Evolutionary conservation across 2,329 filamentous ascomycete genomes (phyloP), one percentile per base, ranked within the genome.

Genomic region (Penicillium sp.): DNA sequence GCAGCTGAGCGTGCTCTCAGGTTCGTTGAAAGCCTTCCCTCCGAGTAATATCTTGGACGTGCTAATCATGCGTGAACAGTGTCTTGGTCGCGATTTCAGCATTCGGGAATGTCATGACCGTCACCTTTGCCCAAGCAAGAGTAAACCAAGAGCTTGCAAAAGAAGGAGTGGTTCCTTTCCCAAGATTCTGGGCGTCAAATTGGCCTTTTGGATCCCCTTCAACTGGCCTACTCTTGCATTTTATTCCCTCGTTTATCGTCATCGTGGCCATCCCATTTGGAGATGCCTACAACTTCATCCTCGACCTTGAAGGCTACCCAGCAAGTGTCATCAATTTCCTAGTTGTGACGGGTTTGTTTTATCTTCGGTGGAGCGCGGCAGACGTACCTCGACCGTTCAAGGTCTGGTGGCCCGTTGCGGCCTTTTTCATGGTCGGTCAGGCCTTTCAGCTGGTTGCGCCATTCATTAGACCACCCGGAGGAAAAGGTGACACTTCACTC

Each of bases 71-170:
- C 10, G 13, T 11, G 4, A 69, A 84, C 13, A 81, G 75, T 20
- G 82, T 84, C 44, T 84, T 86, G 51, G 81, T 86, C 18, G 82
- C 82, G 0, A 71, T 86, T 0, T 85, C 82, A 0, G 82, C 82
- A 3, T 81, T 84, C 53, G 83, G 82, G 23, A 86, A 85, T 55
- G 79, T 86, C 11, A 71, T 86, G 38, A 78, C 75, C 46, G 81
- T 85, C 51, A 85, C 85, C 51, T 86, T 86, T 66, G 82, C 82
- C 0, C 81, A 85, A 64, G 81, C 81, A 6, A 77, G 82, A 43
- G 67, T 85, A 4, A 81, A 82, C 0, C 82, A 84, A 63, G 81
- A 84, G 62, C 75, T 85, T 13, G 82, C 80, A 3, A 78, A 80
- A 9, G 82, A 85, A 64, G 82, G 81, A 23, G 74, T 85, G n/a